Percentiles rank a stretch among this genome's conserved stretches.
Evolutionary conservation across 371 early-diverging fungal genomes (phyloP).

Genomic region (Fennellomyces sp.): DNA sequence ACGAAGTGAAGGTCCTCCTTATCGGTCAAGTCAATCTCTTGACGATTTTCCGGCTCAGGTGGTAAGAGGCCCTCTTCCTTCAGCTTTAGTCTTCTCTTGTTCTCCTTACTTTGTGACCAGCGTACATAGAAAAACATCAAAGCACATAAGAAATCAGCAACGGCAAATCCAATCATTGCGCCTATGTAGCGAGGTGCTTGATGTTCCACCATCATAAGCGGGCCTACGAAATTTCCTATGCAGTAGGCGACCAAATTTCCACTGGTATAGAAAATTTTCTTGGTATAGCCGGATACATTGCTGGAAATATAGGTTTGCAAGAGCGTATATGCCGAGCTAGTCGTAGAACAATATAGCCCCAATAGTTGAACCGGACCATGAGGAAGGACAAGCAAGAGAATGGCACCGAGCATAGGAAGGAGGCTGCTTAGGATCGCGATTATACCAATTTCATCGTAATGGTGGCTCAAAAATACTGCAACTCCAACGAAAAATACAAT

Average conservation of each 20-base stretch:
- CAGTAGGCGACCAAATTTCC: constrained; percentile 8
- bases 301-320: background rate
- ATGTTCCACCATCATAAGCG: constrained; percentile 21
- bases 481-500: constrained; percentile 17
- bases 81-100: background rate
- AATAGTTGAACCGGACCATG: background rate
- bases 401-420: constrained; percentile 10
- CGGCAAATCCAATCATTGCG: constrained; percentile 24
- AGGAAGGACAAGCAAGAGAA: constrained; percentile 1
- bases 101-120: constrained; percentile 3
- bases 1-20: constrained; percentile 39
- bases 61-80: constrained; percentile 5
- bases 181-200: constrained; percentile 18
- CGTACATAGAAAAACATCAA: constrained; percentile 22
- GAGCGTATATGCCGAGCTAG: background rate
- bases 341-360: background rate
- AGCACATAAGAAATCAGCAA: constrained; percentile 25
- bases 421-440: background rate
- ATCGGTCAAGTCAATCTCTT: constrained; percentile 34
- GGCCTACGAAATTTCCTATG: constrained; percentile 21
- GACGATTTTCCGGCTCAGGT: background rate
- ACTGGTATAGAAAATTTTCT: constrained; percentile 19
- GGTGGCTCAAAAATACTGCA: constrained; percentile 14
- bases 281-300: constrained; percentile 19
- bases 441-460: background rate